Base-by-base conservation (phyloP, 176 grass and related monocot genomes). In the Avena atlantica region DNA sequence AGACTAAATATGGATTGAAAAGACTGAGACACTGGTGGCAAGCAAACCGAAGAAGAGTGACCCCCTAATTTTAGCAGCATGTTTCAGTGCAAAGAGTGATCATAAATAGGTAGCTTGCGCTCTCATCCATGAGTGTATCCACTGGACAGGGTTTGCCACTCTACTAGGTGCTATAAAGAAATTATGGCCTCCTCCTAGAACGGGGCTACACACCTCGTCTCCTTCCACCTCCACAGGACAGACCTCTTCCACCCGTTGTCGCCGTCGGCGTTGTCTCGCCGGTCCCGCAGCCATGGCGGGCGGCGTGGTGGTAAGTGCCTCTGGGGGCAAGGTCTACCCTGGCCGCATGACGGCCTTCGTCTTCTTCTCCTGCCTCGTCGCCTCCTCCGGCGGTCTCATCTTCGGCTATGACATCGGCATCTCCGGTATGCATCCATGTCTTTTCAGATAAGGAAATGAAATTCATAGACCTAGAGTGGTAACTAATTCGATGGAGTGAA, bases 341-440 rank as follows among this genome's bases (percentile, higher is more conserved):
- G 93, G 89, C 1, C 90, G 9, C 25, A 92, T 95, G 91, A 95
- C 93, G 16, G 17, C 82, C 9, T 93, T 90, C 66, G 93, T 95
- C 81, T 91, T 95, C 80, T 91, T 93, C 68, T 88, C 93, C 0
- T 93, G 93, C 84, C 83, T 95, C 1, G 91, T 95, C 15, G 93
- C 91, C 0, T 92, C 91, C 21, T 93, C 89, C 3, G 93, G 91
- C 52, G 93, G 93, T 0, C 93, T 95, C 23, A 95, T 95, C 81
- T 95, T 95, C 81, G 93, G 93, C 50, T 95, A 95, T 76, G 93
- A 95, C 74, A 95, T 95, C 57, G 93, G 93, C 83, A 95, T 95
- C 66, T 95, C 93, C 51, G 91, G 89, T 70, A 70, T 67, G 24
- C 4, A 3, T 29, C 1, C 14, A 14, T 56, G 13, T 58, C 27